Evolutionary conservation across 495 filamentous ascomycete genomes (phyloP), one percentile per base, ranked within the genome.

Genomic region (Penicillium silybi): DNA sequence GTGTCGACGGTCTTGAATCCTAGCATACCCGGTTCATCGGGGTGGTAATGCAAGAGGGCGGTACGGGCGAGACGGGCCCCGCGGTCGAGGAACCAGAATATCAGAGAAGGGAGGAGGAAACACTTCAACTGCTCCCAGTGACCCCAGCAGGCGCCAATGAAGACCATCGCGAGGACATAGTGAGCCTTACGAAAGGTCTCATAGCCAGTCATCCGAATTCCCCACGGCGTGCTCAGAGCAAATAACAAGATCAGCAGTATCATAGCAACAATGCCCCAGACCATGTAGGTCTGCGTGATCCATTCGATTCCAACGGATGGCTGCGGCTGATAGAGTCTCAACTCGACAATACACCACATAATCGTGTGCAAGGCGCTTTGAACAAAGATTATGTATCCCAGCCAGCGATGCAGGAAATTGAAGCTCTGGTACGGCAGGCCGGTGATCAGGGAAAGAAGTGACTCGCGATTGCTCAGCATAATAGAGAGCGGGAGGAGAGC

Each of bases 401-500:
- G 64, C 83, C 82, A 85, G 22, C 82, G 78, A 58, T 87, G 84
- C 20, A 89, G 68, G 63, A 87, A 87, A 67, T 85, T 81, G 70
- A 87, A 87, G 45, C 75, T 77, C 50, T 86, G 81, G 56, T 87
- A 86, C 0, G 85, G 82, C 4, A 87, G 64, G 6, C 85, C 84
- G 0, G 83, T 87, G 40, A 85, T 50, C 23, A 85, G 50, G 1
- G 76, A 80, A 4, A 88, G 77, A 2, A 87, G 66, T 0, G 77
- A 82, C 46, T 87, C 84, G 5, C 83, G 73, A 43, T 68, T 81
- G 27, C 75, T 76, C 13, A 87, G 70, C 9, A 84, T 63, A 29
- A 87, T 63, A 1, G 81, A 80, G 0, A 87, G 72, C 1, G 84
- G 83, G 1, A 83, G 85, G 6, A 88, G 76, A 6, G 83, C 85